A percentile compares a stretch with the other conserved stretches of the same genome.
Evolutionary conservation across 1,284 basidiomycete species (phyloP).

Genomic region (Trichosporon asahii): DNA sequence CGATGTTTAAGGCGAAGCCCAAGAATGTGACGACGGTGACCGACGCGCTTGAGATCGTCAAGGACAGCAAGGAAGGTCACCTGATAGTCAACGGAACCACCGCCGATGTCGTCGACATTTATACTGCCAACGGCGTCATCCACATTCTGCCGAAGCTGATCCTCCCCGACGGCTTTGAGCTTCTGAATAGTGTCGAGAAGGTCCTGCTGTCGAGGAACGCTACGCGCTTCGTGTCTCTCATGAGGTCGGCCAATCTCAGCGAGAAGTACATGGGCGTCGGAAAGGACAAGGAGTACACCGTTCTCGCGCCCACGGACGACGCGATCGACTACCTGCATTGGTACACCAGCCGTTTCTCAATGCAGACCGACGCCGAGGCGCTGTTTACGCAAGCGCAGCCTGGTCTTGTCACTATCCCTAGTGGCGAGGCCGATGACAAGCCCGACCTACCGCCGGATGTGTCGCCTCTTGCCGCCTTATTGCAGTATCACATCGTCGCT

Average conservation of each 20-base stretch:
- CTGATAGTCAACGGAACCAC: constrained; percentile 64
- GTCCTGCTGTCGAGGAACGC: constrained; percentile 71
- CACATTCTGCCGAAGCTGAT: constrained; percentile 84
- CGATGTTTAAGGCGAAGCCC: constrained; percentile 24
- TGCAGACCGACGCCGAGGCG: not conserved
- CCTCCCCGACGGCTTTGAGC: constrained; percentile 68
- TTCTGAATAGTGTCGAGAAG: constrained; percentile 80
- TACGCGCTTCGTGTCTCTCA: constrained; percentile 79
- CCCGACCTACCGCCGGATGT: constrained; percentile 21
- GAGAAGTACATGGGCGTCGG: constrained; percentile 63
- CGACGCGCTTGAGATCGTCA: constrained; percentile 60
- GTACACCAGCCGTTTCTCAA: constrained; percentile 4
- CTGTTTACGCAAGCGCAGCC: not conserved
- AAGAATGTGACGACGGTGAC: constrained; percentile 29
- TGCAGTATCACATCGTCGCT: constrained; percentile 78
- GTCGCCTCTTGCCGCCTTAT: constrained; percentile 41
- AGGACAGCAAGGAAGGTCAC: constrained; percentile 57
- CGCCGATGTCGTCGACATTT: constrained; percentile 70
- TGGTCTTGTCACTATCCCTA: not conserved
- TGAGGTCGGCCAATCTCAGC: constrained; percentile 76
- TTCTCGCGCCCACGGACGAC: constrained; percentile 85
- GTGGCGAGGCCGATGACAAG: not conserved
- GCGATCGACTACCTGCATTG: constrained; percentile 58
- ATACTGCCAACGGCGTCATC: constrained; percentile 90
- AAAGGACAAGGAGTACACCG: constrained; percentile 61